phyloP scores from a whole-genome alignment of 345 rosid genomes.

The Stellera chamaejasme region DNA sequence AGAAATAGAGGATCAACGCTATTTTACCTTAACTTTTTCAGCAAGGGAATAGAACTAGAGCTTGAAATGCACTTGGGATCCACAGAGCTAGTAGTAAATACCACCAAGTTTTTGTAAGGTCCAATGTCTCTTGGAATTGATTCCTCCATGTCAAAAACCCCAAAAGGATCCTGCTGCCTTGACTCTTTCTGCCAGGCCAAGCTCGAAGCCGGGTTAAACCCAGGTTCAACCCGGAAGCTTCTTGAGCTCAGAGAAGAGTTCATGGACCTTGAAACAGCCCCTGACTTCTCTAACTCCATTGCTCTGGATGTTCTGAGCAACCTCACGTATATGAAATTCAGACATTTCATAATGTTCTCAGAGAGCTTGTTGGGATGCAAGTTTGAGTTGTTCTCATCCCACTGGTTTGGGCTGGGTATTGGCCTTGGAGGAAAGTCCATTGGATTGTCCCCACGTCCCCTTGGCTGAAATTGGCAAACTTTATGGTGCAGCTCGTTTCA shows the following conservation, averaged over 20 bases:
- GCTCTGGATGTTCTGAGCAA: slow-evolving; percentile 81
- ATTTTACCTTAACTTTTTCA: slow-evolving; percentile 61
- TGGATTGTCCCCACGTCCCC: slow-evolving; percentile 40
- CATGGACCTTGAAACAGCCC: slow-evolving; percentile 54
- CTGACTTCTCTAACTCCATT: slow-evolving; percentile 67
- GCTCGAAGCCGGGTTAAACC: slow-evolving; percentile 43
- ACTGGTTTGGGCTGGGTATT: slow-evolving; percentile 34
- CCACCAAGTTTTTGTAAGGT: slow-evolving; percentile 81
- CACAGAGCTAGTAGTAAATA: slow-evolving; percentile 66
- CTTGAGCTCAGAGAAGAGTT: slow-evolving; percentile 48
- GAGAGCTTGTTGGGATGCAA: slow-evolving; percentile 85
- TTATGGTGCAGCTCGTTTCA: neutral
- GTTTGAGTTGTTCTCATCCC: slow-evolving; percentile 57
- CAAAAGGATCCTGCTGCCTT: slow-evolving; percentile 86
- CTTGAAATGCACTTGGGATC: slow-evolving; percentile 82
- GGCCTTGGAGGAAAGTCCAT: slow-evolving; percentile 47
- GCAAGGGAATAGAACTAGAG: slow-evolving; percentile 64
- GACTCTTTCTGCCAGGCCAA: slow-evolving; percentile 40
- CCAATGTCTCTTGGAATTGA: slow-evolving; percentile 86
- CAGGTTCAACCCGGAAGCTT: slow-evolving; percentile 62
- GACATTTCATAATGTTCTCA: slow-evolving; percentile 76
- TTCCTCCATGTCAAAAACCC: slow-evolving; percentile 63
- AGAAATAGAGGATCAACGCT: too few species aligned
- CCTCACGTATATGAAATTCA: slow-evolving; percentile 66
- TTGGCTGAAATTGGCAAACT: slow-evolving; percentile 31